phyloP scores from a whole-genome alignment of 2,329 filamentous ascomycete genomes.

The Diaporthe capsici region DNA sequence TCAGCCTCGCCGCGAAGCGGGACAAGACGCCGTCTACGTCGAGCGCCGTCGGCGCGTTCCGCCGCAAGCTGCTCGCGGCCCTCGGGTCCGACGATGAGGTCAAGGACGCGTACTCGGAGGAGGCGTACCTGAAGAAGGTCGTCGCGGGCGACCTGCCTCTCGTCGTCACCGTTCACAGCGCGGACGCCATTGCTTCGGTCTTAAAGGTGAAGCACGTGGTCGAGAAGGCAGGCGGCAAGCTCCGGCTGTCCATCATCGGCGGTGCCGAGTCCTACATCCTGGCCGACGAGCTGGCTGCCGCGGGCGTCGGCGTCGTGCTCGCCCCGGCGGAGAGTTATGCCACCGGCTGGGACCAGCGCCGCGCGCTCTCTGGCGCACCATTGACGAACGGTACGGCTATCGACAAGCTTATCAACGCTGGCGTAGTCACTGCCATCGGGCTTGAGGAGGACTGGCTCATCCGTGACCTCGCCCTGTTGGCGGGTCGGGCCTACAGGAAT shows the following conservation, averaged over 20 bases:
- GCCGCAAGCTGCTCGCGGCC: conserved; percentile 68
- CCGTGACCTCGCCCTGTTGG: conserved; percentile 70
- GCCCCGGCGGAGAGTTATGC: conserved; percentile 70
- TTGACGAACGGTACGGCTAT: conserved; percentile 75
- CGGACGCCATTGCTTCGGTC: conserved; percentile 72
- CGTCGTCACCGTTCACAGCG: conserved; percentile 72
- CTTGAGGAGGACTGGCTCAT: conserved; percentile 74
- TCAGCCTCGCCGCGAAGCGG: conserved; percentile 62
- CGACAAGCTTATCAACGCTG: conserved; percentile 70
- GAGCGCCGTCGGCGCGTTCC: conserved; percentile 64
- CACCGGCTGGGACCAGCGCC: conserved; percentile 71
- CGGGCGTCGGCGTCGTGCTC: conserved; percentile 71
- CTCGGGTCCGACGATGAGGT: conserved; percentile 55
- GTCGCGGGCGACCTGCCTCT: conserved; percentile 68
- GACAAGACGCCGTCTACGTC: conserved; percentile 65
- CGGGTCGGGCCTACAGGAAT: conserved; percentile 72
- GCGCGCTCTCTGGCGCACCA: conserved; percentile 74
- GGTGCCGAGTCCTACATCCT: conserved; percentile 75
- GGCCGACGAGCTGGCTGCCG: conserved; percentile 69
- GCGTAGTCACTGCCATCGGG: conserved; percentile 70
- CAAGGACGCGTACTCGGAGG: conserved; percentile 61
- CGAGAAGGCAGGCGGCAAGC: conserved; percentile 55
- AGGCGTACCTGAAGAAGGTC: conserved; percentile 66
- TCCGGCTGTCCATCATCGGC: conserved; percentile 72
- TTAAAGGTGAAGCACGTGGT: conserved; percentile 71